Conservation (phyloP, 345 rosid species). For the Populus alba region DNA sequence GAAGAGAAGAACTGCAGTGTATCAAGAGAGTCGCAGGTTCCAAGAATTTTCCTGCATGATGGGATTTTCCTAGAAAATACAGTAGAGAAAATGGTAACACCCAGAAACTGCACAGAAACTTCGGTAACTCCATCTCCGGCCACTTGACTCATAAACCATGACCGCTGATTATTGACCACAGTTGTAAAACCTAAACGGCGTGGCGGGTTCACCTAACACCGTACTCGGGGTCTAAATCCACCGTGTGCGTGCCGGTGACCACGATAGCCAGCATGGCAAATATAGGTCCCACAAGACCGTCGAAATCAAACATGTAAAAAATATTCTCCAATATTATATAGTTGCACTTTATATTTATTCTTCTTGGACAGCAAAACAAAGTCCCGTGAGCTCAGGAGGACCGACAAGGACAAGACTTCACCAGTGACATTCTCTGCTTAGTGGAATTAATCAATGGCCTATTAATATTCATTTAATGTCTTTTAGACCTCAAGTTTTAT, state of each 20-base stretch:
- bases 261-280: too few relatives aligned
- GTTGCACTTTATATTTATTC: not conserved
- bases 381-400: not conserved
- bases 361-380: not conserved
- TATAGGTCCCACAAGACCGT: too few relatives aligned
- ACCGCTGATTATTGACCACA: not conserved
- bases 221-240: too few relatives aligned
- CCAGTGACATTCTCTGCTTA: slow-evolving; percentile 1
- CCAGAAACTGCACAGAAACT: slow-evolving; percentile 1
- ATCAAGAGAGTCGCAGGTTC: not conserved
- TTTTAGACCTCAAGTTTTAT: not conserved
- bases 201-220: too few relatives aligned
- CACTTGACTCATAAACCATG: not conserved
- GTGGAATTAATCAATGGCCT: not conserved
- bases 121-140: not conserved
- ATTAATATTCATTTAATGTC: not conserved
- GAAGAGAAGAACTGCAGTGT: not conserved
- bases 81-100: not conserved
- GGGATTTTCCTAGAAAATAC: slow-evolving; percentile 15
- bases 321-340: too few relatives aligned
- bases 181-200: not conserved
- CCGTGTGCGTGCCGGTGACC: too few relatives aligned
- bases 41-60: slow-evolving; percentile 8
- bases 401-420: not conserved
- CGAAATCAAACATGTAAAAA: too few relatives aligned